Conservation (phyloP, 2,329 filamentous ascomycete genomes). For the Aspergillus vadensis region DNA sequence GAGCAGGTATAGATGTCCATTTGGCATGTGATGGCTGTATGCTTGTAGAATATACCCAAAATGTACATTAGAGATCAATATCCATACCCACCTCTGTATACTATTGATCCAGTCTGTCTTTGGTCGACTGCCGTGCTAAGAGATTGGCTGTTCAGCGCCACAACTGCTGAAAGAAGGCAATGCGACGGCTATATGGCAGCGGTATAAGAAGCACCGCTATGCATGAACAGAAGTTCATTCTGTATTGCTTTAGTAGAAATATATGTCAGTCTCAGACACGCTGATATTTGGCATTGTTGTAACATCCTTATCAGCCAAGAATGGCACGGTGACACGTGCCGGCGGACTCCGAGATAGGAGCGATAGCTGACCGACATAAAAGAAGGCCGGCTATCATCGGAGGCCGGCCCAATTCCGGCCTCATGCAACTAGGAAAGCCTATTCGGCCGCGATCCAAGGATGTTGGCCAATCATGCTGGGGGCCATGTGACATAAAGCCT, state of each 20-base stretch:
- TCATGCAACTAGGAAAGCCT: conserved; percentile 33
- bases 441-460: conserved; percentile 19
- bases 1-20: background rate
- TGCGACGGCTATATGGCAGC: background rate
- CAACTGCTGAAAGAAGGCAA: background rate
- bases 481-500: conserved; percentile 15
- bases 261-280: background rate
- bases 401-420: conserved; percentile 49
- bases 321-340: background rate
- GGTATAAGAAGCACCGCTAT: background rate
- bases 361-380: conserved; percentile 13
- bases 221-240: background rate
- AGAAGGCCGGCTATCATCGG: conserved; percentile 35
- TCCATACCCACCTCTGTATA: conserved; percentile 6
- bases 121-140: too few species aligned
- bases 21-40: background rate
- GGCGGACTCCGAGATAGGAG: background rate
- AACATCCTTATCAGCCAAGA: background rate
- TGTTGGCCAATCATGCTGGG: conserved; percentile 23
- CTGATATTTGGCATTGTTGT: background rate
- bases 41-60: conserved; percentile 21
- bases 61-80: conserved; percentile 20
- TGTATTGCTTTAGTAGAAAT: background rate
- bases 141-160: background rate
- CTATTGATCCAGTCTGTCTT: background rate